Evolutionary conservation across 1,139 yeast genomes (phyloP), one percentile per base, ranked within the genome.

Genomic region (Wickerhamomyces sp.): DNA sequence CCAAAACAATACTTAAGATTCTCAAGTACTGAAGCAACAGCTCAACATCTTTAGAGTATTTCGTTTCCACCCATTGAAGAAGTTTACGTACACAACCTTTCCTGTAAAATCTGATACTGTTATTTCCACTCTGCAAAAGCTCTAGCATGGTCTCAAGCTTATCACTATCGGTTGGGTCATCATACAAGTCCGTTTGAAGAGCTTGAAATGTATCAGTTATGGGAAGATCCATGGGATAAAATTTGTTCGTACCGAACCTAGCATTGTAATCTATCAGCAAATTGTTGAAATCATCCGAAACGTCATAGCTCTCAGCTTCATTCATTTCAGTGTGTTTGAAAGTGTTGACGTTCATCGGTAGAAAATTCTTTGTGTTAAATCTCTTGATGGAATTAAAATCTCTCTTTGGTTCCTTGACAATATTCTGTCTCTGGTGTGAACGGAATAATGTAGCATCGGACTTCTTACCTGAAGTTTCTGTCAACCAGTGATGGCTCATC

Each of bases 401-500:
- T 10, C 29, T 39, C 1, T 32, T 30, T 13, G 13, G 11, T 4
- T 19, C 15, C 7, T 30, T 20, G n/a, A 21, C 31, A 11, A 13
- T 13, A 19, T 22, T 23, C 19, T 15, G n/a, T 19, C n/a, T 23
- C 13, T 12, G 31, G n/a, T 10, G 26, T 33, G 15, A 28, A 30
- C 28, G 46, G 39, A 21, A 51, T 51, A 28, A 57, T 58, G 54
- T 53, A 50, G 31, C 41, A 42, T 34, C 54, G 52, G 12, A 56
- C 62, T 2, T 59, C 52, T 36, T 9, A 48, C 58, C 33, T 47
- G 55, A 26, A 41, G 25, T 8, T 4, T 26, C 23, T 6, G 14
- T 24, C 15, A 51, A 24, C 95, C 95, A 85, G 21, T 69, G 68
- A 51, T 84, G 91, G 26, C 65, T 61, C 15, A 78, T 57, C 23